Evolutionary conservation across 768 basidiomycete species (phyloP).

Genomic region (Amanita pseudoporphyria): DNA sequence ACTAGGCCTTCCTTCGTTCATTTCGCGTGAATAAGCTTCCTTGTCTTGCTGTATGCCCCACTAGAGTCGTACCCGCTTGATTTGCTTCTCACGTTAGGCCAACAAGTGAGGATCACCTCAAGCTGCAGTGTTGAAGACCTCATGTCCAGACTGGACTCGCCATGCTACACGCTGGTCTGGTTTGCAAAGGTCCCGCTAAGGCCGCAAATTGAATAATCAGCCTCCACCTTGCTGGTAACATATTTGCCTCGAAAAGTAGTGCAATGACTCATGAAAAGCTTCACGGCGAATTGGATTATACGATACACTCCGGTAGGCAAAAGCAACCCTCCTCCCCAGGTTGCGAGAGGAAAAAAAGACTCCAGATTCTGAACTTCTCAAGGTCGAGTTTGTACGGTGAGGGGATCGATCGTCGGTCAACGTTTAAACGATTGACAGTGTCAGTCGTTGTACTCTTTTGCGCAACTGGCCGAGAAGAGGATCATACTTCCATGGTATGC

Average conservation of each 20-base stretch:
- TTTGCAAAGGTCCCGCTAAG: not conserved
- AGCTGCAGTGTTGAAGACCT: not conserved
- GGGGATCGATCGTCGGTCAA: slow-evolving; percentile 7
- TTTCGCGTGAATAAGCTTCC: not conserved
- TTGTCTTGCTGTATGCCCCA: slow-evolving; percentile 2
- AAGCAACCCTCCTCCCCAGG: no score
- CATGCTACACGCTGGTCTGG: not conserved
- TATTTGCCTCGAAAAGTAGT: not conserved
- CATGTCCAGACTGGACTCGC: slow-evolving; percentile 1
- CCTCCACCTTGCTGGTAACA: not conserved
- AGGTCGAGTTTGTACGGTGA: not conserved
- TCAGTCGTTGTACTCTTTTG: not conserved
- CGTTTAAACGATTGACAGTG: slow-evolving; percentile 2
- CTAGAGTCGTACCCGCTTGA: slow-evolving; percentile 3
- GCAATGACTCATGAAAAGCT: not conserved
- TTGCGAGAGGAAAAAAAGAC: not conserved
- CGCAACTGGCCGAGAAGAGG: not conserved
- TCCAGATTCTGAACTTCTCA: slow-evolving; percentile 4
- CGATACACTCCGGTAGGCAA: not conserved
- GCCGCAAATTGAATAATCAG: not conserved
- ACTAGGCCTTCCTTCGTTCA: not conserved
- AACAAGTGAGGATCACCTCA: slow-evolving; percentile 7
- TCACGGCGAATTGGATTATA: not conserved
- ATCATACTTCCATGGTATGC: not conserved
- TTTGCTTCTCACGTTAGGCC: slow-evolving; percentile 5